Evolutionary conservation across 2,329 filamentous ascomycete species (phyloP).

Genomic region (Trichoderma atroviride): DNA sequence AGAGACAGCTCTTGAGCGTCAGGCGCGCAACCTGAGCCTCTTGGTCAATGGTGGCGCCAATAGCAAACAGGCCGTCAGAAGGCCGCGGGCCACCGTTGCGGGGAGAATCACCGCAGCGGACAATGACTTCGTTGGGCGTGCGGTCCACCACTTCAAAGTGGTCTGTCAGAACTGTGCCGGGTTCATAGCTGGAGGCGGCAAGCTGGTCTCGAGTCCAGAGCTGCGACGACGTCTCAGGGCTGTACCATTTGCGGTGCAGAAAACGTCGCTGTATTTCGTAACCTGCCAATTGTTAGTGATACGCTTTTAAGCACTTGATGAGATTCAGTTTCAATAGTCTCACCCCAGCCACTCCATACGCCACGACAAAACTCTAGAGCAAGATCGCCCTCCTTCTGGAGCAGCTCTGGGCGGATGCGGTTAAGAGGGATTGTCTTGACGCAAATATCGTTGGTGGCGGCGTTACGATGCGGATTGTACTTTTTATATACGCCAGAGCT

Average conservation of each 20-base stretch:
- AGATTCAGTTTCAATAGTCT: constrained; percentile 33
- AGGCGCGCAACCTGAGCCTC: constrained; percentile 64
- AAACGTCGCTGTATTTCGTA: constrained; percentile 61
- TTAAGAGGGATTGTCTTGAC: constrained; percentile 63
- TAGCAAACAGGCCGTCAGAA: constrained; percentile 68
- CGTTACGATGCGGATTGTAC: constrained; percentile 65
- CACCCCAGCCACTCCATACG: constrained; percentile 68
- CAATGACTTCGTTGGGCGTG: constrained; percentile 59
- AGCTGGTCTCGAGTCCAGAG: constrained; percentile 64
- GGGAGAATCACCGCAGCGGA: constrained; percentile 69
- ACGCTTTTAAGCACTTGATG: no score
- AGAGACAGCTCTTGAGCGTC: constrained; percentile 64
- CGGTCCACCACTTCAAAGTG: constrained; percentile 74
- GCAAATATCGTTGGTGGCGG: constrained; percentile 65
- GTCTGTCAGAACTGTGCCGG: constrained; percentile 67
- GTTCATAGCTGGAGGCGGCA: constrained; percentile 58
- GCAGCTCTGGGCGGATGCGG: constrained; percentile 65
- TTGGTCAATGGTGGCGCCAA: constrained; percentile 62
- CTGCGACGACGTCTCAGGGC: constrained; percentile 58
- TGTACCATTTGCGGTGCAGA: constrained; percentile 48
- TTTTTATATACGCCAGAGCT: constrained; percentile 49
- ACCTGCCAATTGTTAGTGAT: constrained; percentile 40
- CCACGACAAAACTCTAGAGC: constrained; percentile 68
- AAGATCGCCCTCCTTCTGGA: constrained; percentile 61
- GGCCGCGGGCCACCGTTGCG: constrained; percentile 57